Conservation (phyloP, 768 basidiomycete species). For the Lentinula sp. region DNA sequence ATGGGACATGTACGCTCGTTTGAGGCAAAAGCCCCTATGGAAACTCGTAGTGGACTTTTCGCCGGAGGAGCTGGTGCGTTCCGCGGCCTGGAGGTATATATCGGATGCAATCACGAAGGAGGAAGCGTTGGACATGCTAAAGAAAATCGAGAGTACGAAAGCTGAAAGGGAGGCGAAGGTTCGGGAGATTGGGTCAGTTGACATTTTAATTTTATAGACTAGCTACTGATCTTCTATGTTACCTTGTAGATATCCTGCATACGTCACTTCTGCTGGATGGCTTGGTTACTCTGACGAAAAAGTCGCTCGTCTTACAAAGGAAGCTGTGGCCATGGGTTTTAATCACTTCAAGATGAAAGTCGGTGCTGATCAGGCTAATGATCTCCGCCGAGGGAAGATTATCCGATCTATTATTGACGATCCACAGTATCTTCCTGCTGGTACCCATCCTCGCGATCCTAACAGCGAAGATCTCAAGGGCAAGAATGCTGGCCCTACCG, state of each 20-base stretch:
- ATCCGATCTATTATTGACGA: conserved; percentile 96
- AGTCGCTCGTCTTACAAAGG: conserved; percentile 77
- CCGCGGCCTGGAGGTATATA: conserved; percentile 84
- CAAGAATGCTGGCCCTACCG: conserved; percentile 94
- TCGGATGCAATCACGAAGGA: conserved; percentile 90
- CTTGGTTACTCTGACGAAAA: conserved; percentile 92
- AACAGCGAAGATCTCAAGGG: conserved; percentile 58
- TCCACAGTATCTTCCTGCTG: conserved; percentile 71
- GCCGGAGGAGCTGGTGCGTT: conserved; percentile 73
- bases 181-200: conserved; percentile 51
- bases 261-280: conserved; percentile 93
- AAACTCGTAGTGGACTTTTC: conserved; percentile 91
- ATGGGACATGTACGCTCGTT: conserved; percentile 89
- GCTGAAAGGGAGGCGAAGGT: conserved; percentile 74
- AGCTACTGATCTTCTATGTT: neutral
- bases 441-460: conserved; percentile 51
- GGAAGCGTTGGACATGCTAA: conserved; percentile 81
- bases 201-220: neutral
- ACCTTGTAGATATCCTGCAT: conserved; percentile 74
- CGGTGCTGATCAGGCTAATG: conserved; percentile 74
- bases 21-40: conserved; percentile 84
- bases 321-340: conserved; percentile 83
- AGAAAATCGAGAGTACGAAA: conserved; percentile 71
- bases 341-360: conserved; percentile 99
- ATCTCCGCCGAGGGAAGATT: conserved; percentile 80